These are phyloP conservation scores for Trametes cinnabarina DNA, from an alignment of 768 basidiomycete genomes.

Conservation along the genomic window DNA sequence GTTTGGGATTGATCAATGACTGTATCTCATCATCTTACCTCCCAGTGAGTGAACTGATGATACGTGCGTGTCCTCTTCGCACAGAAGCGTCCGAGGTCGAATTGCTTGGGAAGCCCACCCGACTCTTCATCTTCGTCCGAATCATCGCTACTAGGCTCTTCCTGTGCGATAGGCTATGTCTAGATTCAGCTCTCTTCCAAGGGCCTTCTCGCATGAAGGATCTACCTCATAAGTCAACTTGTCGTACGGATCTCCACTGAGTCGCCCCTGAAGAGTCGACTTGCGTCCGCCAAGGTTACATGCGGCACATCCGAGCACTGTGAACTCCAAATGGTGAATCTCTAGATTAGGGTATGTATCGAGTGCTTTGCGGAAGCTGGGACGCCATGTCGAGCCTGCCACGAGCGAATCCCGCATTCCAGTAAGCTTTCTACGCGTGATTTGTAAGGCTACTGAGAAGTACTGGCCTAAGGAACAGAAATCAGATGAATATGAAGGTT, in stretches of 20 bases:
- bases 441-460: conserved; percentile 66
- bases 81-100: conserved; percentile 78
- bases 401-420: conserved; percentile 75
- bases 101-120: conserved; percentile 34
- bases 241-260: conserved; percentile 73
- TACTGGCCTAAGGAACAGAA: conserved; percentile 49
- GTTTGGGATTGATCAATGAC: not conserved
- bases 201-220: conserved; percentile 6
- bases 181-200: not conserved
- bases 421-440: conserved; percentile 64
- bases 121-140: conserved; percentile 25
- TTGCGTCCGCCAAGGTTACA: conserved; percentile 72
- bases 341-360: conserved; percentile 67
- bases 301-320: conserved; percentile 72
- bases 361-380: conserved; percentile 62
- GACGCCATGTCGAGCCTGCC: conserved; percentile 80
- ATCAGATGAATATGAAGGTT: not conserved
- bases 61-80: conserved; percentile 64
- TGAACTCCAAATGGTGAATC: conserved; percentile 49
- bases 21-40: conserved; percentile 43
- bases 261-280: conserved; percentile 59
- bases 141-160: conserved; percentile 13
- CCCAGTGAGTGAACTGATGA: conserved; percentile 80
- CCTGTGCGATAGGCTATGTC: conserved; percentile 21
- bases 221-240: conserved; percentile 62